Evolutionary conservation across 169 alveolate genomes (phyloP).

Genomic region (Eimeria falciformis): DNA sequence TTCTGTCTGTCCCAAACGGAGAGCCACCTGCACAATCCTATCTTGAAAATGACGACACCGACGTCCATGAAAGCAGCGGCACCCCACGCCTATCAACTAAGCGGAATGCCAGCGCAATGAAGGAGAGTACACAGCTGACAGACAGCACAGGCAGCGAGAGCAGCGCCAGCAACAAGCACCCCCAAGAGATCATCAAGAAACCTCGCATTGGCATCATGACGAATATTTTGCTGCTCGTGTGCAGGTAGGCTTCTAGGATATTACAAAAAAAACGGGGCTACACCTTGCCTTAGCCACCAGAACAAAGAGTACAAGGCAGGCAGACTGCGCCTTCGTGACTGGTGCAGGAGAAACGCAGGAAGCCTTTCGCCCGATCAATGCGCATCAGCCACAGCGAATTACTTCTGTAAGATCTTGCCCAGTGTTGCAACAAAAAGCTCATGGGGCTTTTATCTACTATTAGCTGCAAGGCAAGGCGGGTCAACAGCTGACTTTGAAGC

Average conservation of each 20-base stretch:
- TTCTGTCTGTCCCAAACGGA: not conserved
- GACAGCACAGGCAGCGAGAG: not conserved
- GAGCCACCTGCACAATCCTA: not conserved
- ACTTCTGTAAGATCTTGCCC: not conserved
- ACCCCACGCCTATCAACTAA: not conserved
- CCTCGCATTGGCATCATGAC: not conserved
- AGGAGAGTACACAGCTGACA: not conserved
- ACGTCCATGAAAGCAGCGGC: not conserved
- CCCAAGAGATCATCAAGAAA: not conserved
- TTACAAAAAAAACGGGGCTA: not conserved
- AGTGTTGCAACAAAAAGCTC: not conserved
- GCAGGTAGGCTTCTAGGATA: not conserved
- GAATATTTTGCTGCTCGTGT: not conserved
- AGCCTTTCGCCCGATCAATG: conserved; percentile 27
- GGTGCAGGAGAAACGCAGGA: conserved; percentile 28
- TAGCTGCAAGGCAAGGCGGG: not conserved
- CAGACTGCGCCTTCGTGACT: conserved; percentile 2
- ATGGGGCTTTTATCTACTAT: not conserved
- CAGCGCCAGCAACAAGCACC: not conserved
- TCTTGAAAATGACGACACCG: not conserved
- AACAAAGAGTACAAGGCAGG: not conserved
- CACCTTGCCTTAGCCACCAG: not conserved
- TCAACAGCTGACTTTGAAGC: not conserved
- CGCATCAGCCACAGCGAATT: conserved; percentile 19
- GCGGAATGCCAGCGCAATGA: not conserved